Evolutionary conservation across 108 stramenopile genomes (phyloP).

Genomic region (Nitzschia palea): DNA sequence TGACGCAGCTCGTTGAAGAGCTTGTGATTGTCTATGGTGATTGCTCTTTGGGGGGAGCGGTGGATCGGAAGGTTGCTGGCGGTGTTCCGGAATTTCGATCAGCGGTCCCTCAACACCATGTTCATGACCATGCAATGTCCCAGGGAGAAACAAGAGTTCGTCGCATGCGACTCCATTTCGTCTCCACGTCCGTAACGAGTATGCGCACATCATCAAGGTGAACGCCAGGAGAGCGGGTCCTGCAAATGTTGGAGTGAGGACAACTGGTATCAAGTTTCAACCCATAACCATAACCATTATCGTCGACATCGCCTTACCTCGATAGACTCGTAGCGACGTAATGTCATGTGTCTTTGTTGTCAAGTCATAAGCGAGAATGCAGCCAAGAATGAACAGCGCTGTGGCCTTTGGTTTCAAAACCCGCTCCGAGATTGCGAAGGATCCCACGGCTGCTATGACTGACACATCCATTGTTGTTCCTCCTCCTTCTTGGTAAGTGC

Average conservation of each 20-base stretch:
- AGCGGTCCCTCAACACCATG: constrained; percentile 32
- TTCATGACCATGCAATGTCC: constrained; percentile 63
- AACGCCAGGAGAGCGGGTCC: constrained; percentile 80
- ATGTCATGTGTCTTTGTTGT: constrained; percentile 57
- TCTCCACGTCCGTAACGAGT: constrained; percentile 79
- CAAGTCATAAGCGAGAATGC: constrained; percentile 54
- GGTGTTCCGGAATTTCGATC: constrained; percentile 23
- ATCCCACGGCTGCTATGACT: constrained; percentile 54
- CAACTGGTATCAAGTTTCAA: too few species aligned
- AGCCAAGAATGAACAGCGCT: constrained; percentile 47
- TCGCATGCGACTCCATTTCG: constrained; percentile 87
- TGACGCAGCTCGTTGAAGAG: constrained; percentile 5
- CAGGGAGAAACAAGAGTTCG: constrained; percentile 86
- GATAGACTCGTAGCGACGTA: constrained; percentile 52
- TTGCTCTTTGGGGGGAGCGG: not conserved
- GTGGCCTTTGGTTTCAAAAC: constrained; percentile 69
- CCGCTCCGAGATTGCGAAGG: constrained; percentile 63
- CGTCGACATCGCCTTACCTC: constrained; percentile 48
- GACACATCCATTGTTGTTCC: constrained; percentile 66
- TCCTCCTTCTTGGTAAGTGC: too few species aligned
- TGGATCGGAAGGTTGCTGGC: not conserved
- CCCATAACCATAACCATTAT: too few species aligned
- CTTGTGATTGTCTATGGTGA: constrained; percentile 4
- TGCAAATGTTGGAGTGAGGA: too few species aligned
- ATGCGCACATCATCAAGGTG: constrained; percentile 76